phyloP scores from a whole-genome alignment of 352 stramenopile species.

The Phytophthora multivora region DNA sequence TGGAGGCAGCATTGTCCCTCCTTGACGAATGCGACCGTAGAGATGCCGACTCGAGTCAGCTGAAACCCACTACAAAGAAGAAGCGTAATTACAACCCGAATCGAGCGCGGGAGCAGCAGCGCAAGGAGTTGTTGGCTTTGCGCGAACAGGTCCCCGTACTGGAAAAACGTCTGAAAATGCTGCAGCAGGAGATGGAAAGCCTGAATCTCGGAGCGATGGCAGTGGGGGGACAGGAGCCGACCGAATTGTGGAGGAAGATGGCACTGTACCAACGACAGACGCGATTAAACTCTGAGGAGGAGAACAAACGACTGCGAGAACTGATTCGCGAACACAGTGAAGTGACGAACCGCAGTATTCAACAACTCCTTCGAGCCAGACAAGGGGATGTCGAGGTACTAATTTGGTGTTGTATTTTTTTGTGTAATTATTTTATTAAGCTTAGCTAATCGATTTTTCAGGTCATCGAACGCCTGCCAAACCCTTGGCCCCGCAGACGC shows the following conservation, averaged over 20 bases:
- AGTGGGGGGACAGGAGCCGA: background rate
- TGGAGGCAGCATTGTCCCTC: conserved; percentile 25
- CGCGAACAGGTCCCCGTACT: conserved; percentile 11
- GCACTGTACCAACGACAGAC: conserved; percentile 14
- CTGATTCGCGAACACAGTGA: conserved; percentile 13
- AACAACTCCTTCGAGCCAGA: conserved; percentile 1
- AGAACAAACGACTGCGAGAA: conserved; percentile 27
- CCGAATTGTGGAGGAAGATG: conserved; percentile 21
- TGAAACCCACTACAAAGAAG: conserved; percentile 3
- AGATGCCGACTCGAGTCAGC: background rate
- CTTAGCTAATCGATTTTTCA: background rate
- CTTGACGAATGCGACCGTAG: conserved; percentile 20
- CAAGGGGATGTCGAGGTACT: conserved; percentile 3
- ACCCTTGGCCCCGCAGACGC: conserved; percentile 13
- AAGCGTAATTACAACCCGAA: conserved; percentile 29
- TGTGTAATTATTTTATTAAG: no score
- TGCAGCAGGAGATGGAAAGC: conserved; percentile 5
- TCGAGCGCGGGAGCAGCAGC: conserved; percentile 19
- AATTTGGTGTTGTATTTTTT: no score
- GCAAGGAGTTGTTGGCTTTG: conserved; percentile 21
- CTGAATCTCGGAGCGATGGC: background rate
- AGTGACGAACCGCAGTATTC: background rate
- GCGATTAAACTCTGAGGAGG: conserved; percentile 5
- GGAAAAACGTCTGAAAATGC: conserved; percentile 7
- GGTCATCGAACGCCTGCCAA: conserved; percentile 2